Evolutionary conservation across 768 basidiomycete genomes (phyloP), one percentile per base, ranked within the genome.

Genomic region (Crepidotus variabilis): DNA sequence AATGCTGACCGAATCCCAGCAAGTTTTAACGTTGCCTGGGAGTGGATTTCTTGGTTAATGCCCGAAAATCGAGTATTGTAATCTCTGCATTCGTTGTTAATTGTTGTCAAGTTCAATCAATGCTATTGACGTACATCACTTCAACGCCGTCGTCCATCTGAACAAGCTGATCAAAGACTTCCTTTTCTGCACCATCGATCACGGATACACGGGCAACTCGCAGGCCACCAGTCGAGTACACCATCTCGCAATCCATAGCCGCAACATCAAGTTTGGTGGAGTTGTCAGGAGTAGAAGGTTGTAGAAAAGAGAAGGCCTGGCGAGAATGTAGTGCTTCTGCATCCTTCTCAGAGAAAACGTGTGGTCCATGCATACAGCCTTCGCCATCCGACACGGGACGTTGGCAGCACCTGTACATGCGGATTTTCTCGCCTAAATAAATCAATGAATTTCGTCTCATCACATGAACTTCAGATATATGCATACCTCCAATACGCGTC

Each of bases 181-280:
- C 76, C 23, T 75, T 73, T 1, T 92, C 93, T 0, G 76, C 67
- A 7, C 86, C 87, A 65, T 96, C 90, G 1, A 98, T 84, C 6
- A 96, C 83, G 0, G 95, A 97, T 1, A 97, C 86, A 2, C 97
- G 83, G 2, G 94, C 96, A 2, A 97, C 84, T 20, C 88, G 86
- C 80, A 93, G 84, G 0, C 97, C 97, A 4, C 90, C 91, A 0
- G 95, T 98, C 0, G 93, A 90, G 72, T 95, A 94, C 8, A 98
- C 79, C 91, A 98, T 94, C 71, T 99, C 97, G 66, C 97, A 98
- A 69, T 99, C 97, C 50, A 98, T 75, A 0, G 92, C 92, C 5
- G 87, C 90, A 3, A 98, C 82, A 55, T 94, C 90, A 47, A 92
- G 72, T 1, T 80, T 75, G 1, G 64, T 45, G 11, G 59, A 62